Base-by-base conservation (phyloP, 2,329 filamentous ascomycete genomes). In the Colletotrichum chrysophilum region DNA sequence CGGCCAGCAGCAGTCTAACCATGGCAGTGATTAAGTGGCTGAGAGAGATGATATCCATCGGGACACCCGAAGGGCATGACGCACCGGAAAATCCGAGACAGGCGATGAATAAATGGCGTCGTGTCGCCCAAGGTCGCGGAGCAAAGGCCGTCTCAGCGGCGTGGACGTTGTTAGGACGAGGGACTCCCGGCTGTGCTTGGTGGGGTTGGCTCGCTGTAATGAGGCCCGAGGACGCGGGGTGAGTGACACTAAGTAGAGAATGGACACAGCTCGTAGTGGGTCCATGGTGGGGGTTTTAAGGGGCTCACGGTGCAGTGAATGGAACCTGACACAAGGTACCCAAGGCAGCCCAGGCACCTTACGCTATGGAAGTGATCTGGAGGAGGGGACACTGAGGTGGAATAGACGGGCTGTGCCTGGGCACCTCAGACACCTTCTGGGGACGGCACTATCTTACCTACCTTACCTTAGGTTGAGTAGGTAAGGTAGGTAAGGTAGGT, bases 141-240 rank as follows among this genome's bases (percentile, higher is more conserved):
- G 43, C 12, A 52, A 52, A 52, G 43, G 43, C 43, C 43, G 43
- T 52, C 10, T 52, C 43, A 13, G 43, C 43, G 61, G 34, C n/a
- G 8, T 32, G n/a, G 21, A 36, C 34, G 34, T 64, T 21, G 38
- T 28, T 18, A 21, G 62, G 26, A 64, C n/a, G 13, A 61, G 10
- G 28, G 58, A n/a, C 43, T 52, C n/a, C 12, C n/a, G n/a, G 21
- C 43, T 52, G 21, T 55, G 21, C 55, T 36, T 70, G 56, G 66
- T 38, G 61, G 65, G 62, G 36, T 52, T 66, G 13, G 70, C 79
- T 83, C 82, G 82, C 81, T 82, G 77, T 77, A 81, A 81, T 80
- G 75, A 24, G 77, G n/a, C 36, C 82, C 82, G 81, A 83, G 77
- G 55, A 48, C 30, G 64, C 60, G 77, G 74, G 77, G 78, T 77